These are phyloP conservation scores for Xerophyta viscosa DNA, from an alignment of 106 monocot species.

Conservation along the genomic window DNA sequence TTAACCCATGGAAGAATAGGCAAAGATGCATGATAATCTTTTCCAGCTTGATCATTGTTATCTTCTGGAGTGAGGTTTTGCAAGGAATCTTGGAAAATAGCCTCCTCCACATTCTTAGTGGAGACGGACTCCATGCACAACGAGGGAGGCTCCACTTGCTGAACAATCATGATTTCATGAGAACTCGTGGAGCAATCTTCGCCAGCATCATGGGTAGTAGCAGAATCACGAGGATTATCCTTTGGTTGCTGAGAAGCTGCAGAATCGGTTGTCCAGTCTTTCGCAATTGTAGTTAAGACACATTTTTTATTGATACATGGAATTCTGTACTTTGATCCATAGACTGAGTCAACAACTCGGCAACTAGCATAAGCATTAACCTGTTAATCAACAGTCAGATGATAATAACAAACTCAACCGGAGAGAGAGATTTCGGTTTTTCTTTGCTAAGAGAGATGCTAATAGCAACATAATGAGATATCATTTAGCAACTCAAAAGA, in stretches of 20 bases:
- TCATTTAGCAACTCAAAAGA: too few species aligned
- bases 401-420: not conserved
- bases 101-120: too few species aligned
- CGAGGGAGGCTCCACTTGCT: slow-evolving; percentile 8
- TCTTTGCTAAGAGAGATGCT: too few species aligned
- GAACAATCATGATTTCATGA: slow-evolving; percentile 27
- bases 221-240: slow-evolving; percentile 5
- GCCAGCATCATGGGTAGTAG: not conserved
- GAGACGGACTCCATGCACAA: not conserved
- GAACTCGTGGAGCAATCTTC: slow-evolving; percentile 15
- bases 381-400: slow-evolving; percentile 21
- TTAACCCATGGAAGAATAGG: slow-evolving; percentile 94
- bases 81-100: not conserved
- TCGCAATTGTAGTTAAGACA: slow-evolving; percentile 3
- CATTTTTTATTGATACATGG: slow-evolving; percentile 9
- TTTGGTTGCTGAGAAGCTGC: slow-evolving; percentile 7
- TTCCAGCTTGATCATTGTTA: slow-evolving; percentile 4
- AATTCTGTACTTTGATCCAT: slow-evolving; percentile 51
- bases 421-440: too few species aligned
- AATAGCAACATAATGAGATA: too few species aligned
- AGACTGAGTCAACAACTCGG: slow-evolving; percentile 50
- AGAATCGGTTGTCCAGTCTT: slow-evolving; percentile 7
- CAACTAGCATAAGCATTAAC: slow-evolving; percentile 73
- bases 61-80: slow-evolving; percentile 11
- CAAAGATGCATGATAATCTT: slow-evolving; percentile 4